A percentile compares a stretch with the other conserved stretches of the same genome.
Evolutionary conservation across 768 basidiomycete species (phyloP).

Genomic region (Tulasnella sp.): DNA sequence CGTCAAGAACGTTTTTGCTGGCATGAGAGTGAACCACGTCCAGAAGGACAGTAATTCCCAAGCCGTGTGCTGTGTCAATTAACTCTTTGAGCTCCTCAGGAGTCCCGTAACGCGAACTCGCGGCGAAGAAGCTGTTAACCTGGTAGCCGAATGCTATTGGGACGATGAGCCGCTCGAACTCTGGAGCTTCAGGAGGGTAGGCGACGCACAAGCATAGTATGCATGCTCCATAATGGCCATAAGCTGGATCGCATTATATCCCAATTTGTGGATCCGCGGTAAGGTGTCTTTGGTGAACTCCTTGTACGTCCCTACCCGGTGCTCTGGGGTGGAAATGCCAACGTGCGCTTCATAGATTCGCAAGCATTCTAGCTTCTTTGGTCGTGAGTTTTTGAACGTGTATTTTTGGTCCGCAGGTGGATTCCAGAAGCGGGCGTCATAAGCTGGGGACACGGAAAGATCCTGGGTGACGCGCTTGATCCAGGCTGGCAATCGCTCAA

Average conservation of each 20-base stretch:
- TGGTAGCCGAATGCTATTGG: constrained; percentile 93
- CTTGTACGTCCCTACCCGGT: constrained; percentile 89
- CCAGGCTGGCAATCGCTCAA: constrained; percentile 95
- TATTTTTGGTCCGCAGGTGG: constrained; percentile 74
- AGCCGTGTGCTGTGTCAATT: constrained; percentile 90
- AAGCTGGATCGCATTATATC: constrained; percentile 96
- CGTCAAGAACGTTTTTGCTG: constrained; percentile 95
- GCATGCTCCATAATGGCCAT: constrained; percentile 99
- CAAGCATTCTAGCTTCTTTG: constrained; percentile 64
- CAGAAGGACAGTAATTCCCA: constrained; percentile 91
- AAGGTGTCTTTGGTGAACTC: constrained; percentile 88
- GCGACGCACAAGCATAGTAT: constrained; percentile 88
- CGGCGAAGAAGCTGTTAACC: constrained; percentile 96
- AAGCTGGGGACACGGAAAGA: constrained; percentile 81
- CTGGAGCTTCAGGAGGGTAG: background rate
- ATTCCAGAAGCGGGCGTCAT: constrained; percentile 99
- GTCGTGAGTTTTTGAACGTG: constrained; percentile 77
- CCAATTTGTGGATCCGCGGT: constrained; percentile 85
- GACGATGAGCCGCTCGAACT: constrained; percentile 1
- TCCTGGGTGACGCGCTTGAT: constrained; percentile 96
- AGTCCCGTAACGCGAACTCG: constrained; percentile 91
- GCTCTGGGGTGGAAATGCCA: constrained; percentile 90
- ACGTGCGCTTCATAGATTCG: constrained; percentile 98
- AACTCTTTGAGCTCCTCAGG: constrained; percentile 96
- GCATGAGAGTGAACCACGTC: constrained; percentile 99